Base-by-base conservation (phyloP, 208 protist species). In the Crithidia acanthocephali region DNA sequence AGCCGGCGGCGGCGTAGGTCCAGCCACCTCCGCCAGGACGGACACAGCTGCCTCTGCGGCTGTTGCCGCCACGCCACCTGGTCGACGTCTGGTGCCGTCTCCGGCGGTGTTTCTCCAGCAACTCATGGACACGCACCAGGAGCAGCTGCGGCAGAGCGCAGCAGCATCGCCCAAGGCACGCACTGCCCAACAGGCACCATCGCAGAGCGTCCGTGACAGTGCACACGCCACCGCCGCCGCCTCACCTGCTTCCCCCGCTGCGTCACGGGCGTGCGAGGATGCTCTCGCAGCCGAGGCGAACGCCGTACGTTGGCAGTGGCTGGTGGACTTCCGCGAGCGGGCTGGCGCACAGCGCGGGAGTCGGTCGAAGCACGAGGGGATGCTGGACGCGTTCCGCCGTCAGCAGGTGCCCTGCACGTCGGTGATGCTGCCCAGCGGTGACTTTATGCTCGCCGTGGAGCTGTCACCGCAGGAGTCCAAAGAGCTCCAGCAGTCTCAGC, bases 241-340 rank as follows among this genome's bases (percentile, higher is more conserved):
- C 2, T 25, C 44, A 33, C 16, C 23, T 27, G 56, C 15, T 1
- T 23, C 44, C n/a, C 4, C n/a, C 23, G 47, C 65, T 25, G 50
- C 32, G 5, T 56, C 62, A 16, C 64, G 55, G 32, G 50, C 57
- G 23, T 44, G 62, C n/a, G 68, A 50, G 15, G 52, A 72, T 15
- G 62, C 33, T 1, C n/a, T 64, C 10, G 75, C 42, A 60, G 22
- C 6, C 1, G 77, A 76, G 59, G 37, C 28, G 48, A 16, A 3
- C 27, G 25, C 18, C 18, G 70, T 74, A 8, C 57, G 32, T 2
- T 95, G 86, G 86, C 72, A 75, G 51, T 71, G 89, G 75, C 74
- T 95, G 5, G 87, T 95, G 45, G 90, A 95, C 61, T 80, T 85
- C 57, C 85, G 90, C 37, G 90, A 95, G 68, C 80, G 85, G 11